phyloP scores from a whole-genome alignment of 2,329 filamentous ascomycete species.

The Fusarium chuoi region DNA sequence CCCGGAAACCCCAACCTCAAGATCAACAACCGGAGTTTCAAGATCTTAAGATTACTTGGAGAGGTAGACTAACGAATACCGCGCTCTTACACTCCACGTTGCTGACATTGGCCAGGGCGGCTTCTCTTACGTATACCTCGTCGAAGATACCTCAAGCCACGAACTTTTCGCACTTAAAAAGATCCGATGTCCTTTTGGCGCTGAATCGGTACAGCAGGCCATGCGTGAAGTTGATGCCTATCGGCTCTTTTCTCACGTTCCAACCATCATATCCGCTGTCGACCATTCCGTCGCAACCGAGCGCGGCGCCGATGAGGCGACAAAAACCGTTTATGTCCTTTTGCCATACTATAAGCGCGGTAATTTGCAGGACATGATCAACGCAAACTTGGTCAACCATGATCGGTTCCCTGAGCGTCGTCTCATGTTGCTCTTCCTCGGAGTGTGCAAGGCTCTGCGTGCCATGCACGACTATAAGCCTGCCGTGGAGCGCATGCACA shows the following conservation, averaged over 20 bases:
- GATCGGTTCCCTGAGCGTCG: slow-evolving; percentile 87
- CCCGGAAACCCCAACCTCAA: slow-evolving; percentile 92
- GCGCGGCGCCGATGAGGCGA: slow-evolving; percentile 68
- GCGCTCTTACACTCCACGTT: background rate
- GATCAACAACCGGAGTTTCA: slow-evolving; percentile 95
- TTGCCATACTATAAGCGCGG: slow-evolving; percentile 95
- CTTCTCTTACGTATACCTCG: slow-evolving; percentile 99
- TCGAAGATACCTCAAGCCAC: slow-evolving; percentile 86
- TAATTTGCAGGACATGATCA: slow-evolving; percentile 98
- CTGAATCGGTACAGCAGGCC: slow-evolving; percentile 93
- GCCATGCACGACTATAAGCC: slow-evolving; percentile 88
- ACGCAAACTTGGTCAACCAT: slow-evolving; percentile 97
- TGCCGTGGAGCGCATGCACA: slow-evolving; percentile 62
- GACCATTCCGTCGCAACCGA: slow-evolving; percentile 87
- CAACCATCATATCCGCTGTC: slow-evolving; percentile 86
- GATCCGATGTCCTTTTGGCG: slow-evolving; percentile 97
- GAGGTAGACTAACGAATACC: slow-evolving; percentile 68
- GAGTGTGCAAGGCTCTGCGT: slow-evolving; percentile 87
- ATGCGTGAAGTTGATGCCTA: slow-evolving; percentile 99
- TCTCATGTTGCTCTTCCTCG: slow-evolving; percentile 90
- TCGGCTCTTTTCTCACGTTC: slow-evolving; percentile 82
- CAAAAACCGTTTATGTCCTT: slow-evolving; percentile 96
- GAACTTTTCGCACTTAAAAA: slow-evolving; percentile 96
- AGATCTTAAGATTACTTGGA: slow-evolving; percentile 91
- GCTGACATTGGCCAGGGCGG: slow-evolving; percentile 71